Evolutionary conservation across 2,329 filamentous ascomycete species (phyloP), one percentile per base, ranked within the genome.

Genomic region (Epichloe coenophiala): DNA sequence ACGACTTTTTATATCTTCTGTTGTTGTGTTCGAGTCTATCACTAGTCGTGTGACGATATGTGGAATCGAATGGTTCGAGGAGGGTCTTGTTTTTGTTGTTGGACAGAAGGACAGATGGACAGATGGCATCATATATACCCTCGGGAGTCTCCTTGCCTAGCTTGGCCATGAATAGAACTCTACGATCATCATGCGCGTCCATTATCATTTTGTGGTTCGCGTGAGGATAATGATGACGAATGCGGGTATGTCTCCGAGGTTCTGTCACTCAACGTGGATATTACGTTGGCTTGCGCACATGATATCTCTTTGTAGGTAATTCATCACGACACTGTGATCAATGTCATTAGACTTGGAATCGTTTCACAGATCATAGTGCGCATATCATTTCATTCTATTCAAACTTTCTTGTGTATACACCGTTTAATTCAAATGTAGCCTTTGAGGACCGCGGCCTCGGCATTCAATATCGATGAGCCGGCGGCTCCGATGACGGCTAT

Each of bases 381-480:
- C 8, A 31, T 4, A 9, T 11, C 8, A 31, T 31, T 31, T 31
- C 23, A 38, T 36, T 43, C 9, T 33, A n/a, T 40, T 15, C 4
- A 37, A 35, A 17, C 36, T 38, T 13, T 27, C 6, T 37, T 11
- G 11, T 1, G 13, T 46, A n/a, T 23, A 6, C 9, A n/a, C 13
- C 13, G 35, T 23, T 4, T n/a, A 21, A 12, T 43, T 66, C 74
- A 89, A 56, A 90, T 75, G 62, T 84, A 88, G 5, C 90, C 91
- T 73, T 95, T 94, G 57, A 96, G 78, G 11, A 95, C 83, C 23
- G 89, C 88, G 31, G 89, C 88, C 68, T 96, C 91, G 31, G 90
- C 89, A 62, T 97, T 97, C 59, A 97, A 69, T 68, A 97, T 95
- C 35, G 88, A 95, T 2, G 88, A 94, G 11, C 93, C 93, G n/a